These are phyloP conservation scores for Jackrogersella minutella DNA, from an alignment of 495 filamentous ascomycete genomes.

Conservation along the genomic window DNA sequence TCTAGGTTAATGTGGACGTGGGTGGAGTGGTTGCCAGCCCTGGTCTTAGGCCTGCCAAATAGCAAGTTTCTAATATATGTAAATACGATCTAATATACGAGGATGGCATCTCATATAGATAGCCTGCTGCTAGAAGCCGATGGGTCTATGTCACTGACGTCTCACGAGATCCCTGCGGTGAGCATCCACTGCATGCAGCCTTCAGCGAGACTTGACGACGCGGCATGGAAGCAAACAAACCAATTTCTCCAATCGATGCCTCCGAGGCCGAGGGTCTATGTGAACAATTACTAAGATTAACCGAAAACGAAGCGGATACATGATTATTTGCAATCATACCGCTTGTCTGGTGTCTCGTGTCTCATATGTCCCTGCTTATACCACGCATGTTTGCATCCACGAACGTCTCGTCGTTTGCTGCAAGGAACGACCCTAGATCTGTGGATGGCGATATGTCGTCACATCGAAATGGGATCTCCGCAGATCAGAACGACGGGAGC, in stretches of 20 bases:
- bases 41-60: too few relatives aligned
- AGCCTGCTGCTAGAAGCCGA: conserved; percentile 9
- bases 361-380: neutral
- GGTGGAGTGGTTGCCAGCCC: too few relatives aligned
- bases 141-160: neutral
- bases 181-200: neutral
- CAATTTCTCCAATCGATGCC: neutral
- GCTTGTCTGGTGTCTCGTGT: conserved; percentile 17
- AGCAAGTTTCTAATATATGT: too few relatives aligned
- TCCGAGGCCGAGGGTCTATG: neutral
- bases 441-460: conserved; percentile 6
- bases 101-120: neutral
- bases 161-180: conserved; percentile 6
- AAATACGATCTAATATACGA: too few relatives aligned
- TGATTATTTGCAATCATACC: neutral
- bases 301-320: neutral
- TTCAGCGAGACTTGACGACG: neutral
- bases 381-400: conserved; percentile 19
- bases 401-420: conserved; percentile 16
- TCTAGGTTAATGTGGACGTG: too few relatives aligned
- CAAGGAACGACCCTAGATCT: neutral
- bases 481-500: neutral
- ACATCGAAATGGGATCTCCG: neutral
- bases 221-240: conserved; percentile 16
- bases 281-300: neutral